Conservation (phyloP, 1,284 basidiomycete species). For the Ganoderma sp. region DNA sequence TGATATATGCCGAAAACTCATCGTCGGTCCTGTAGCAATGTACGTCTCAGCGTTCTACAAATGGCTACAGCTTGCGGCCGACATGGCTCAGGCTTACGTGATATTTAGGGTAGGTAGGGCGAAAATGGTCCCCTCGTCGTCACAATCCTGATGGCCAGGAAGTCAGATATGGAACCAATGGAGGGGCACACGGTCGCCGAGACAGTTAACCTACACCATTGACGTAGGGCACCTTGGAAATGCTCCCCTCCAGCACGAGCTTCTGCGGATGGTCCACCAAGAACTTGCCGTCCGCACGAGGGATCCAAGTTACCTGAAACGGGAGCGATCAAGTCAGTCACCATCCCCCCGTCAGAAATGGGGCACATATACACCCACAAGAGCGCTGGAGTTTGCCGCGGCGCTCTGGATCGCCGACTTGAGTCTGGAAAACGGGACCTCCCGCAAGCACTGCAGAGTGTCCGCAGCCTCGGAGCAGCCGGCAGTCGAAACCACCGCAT, state of each 20-base stretch:
- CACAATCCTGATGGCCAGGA: constrained; percentile 30
- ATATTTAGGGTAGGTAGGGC: constrained; percentile 25
- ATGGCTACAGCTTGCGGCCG: neutral
- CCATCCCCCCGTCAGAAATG: neutral
- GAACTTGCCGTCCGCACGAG: constrained; percentile 41
- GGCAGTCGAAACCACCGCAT: constrained; percentile 39
- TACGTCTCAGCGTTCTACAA: neutral
- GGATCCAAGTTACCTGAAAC: constrained; percentile 35
- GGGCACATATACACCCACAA: constrained; percentile 11
- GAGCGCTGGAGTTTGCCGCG: neutral
- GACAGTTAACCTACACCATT: constrained; percentile 25
- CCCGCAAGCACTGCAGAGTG: constrained; percentile 48
- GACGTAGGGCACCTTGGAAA: constrained; percentile 40
- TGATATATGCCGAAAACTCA: constrained; percentile 13
- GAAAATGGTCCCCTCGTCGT: constrained; percentile 44
- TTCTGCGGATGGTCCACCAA: constrained; percentile 35
- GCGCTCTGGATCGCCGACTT: constrained; percentile 37
- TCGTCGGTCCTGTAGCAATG: constrained; percentile 18
- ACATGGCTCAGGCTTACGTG: constrained; percentile 20
- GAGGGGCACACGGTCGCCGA: neutral
- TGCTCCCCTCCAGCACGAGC: constrained; percentile 32
- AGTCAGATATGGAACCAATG: too few relatives aligned
- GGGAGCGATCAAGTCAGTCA: constrained; percentile 11
- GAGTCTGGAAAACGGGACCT: constrained; percentile 37
- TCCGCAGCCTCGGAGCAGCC: constrained; percentile 41